A percentile compares a stretch with the other conserved stretches of the same genome.
Evolutionary conservation across 768 basidiomycete species (phyloP).

Genomic region (Boletus coccyginus): DNA sequence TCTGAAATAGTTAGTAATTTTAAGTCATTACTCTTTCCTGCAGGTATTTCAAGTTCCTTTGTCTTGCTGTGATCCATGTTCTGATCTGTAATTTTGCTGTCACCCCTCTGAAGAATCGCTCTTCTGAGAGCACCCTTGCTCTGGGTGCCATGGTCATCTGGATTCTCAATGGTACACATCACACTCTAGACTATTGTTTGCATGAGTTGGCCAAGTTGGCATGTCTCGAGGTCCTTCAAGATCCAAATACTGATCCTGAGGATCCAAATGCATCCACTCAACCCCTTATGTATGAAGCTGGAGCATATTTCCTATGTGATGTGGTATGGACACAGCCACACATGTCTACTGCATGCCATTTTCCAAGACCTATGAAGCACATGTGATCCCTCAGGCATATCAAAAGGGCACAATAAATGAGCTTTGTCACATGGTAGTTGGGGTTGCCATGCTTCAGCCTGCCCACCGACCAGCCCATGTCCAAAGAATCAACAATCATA

Average conservation of each 20-base stretch:
- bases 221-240: not conserved
- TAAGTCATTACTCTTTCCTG: not conserved
- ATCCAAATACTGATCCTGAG: not conserved
- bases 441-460: not conserved
- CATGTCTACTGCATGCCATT: not conserved
- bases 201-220: not conserved
- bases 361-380: not conserved
- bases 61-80: not conserved
- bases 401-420: not conserved
- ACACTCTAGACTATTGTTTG: not conserved
- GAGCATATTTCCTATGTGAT: slow-evolving; percentile 1
- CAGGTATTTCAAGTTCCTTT: slow-evolving; percentile 7
- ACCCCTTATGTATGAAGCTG: slow-evolving; percentile 8
- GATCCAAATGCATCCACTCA: not conserved
- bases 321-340: not conserved
- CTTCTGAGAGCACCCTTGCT: not conserved
- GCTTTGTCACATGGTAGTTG: not conserved
- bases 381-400: not conserved
- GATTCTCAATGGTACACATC: slow-evolving; percentile 2
- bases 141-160: slow-evolving; percentile 2
- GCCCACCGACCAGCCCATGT: not conserved
- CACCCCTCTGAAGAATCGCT: not conserved
- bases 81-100: not conserved
- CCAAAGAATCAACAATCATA: not conserved
- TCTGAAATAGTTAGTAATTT: too few relatives aligned